A percentile compares a stretch with the other conserved stretches of the same genome.
These are phyloP conservation scores for Aspergillus affinis DNA, from an alignment of 495 filamentous ascomycete species.

Conservation along the genomic window DNA sequence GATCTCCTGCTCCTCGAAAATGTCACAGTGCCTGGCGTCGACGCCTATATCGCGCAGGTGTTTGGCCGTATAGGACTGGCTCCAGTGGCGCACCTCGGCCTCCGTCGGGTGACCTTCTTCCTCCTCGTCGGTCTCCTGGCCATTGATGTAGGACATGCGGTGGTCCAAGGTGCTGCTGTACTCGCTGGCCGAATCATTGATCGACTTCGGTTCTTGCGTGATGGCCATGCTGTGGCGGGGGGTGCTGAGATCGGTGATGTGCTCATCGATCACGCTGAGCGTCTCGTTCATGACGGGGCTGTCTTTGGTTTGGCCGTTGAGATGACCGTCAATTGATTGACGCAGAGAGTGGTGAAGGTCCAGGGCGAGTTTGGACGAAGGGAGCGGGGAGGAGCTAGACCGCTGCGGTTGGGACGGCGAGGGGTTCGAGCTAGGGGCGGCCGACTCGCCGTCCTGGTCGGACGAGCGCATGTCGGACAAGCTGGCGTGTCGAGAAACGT, in stretches of 20 bases:
- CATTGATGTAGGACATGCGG: slow-evolving; percentile 84
- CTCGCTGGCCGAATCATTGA: slow-evolving; percentile 85
- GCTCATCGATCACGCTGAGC: slow-evolving; percentile 94
- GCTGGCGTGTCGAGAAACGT: slow-evolving; percentile 48
- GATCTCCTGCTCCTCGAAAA: slow-evolving; percentile 96
- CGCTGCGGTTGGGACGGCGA: slow-evolving; percentile 35
- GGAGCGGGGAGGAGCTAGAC: slow-evolving; percentile 45
- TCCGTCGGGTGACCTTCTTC: slow-evolving; percentile 56
- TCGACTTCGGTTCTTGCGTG: slow-evolving; percentile 51
- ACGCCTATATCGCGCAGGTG: slow-evolving; percentile 80
- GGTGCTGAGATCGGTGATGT: slow-evolving; percentile 90
- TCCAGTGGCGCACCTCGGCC: slow-evolving; percentile 71
- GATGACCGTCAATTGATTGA: slow-evolving; percentile 43
- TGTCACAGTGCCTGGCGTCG: slow-evolving; percentile 81
- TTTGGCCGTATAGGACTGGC: slow-evolving; percentile 73
- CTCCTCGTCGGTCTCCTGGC: slow-evolving; percentile 80
- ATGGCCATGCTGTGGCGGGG: slow-evolving; percentile 57
- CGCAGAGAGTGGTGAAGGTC: slow-evolving; percentile 49
- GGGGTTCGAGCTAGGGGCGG: slow-evolving; percentile 18
- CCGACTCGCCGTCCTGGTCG: slow-evolving; percentile 15
- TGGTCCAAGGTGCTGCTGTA: slow-evolving; percentile 78
- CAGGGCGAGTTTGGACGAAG: slow-evolving; percentile 37
- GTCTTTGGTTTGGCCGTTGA: slow-evolving; percentile 45
- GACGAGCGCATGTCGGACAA: slow-evolving; percentile 30
- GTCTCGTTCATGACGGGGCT: slow-evolving; percentile 96